Evolutionary conservation across 1,284 basidiomycete genomes (phyloP).

Genomic region (Vanrija pseudolonga): DNA sequence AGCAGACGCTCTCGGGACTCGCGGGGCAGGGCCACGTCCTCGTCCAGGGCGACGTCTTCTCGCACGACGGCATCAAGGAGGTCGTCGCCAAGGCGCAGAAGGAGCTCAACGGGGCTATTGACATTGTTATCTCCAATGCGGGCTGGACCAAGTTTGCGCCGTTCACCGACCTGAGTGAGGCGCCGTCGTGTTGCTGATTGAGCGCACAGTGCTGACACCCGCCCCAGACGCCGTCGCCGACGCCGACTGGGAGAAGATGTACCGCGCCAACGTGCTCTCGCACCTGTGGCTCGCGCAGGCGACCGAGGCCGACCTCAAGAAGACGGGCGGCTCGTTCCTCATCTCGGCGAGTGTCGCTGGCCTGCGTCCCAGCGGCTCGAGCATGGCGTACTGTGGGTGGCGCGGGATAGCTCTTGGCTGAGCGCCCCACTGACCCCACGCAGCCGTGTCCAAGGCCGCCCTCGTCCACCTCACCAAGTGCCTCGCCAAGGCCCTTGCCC

Average conservation of each 20-base stretch:
- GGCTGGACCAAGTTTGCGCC: conserved; percentile 23
- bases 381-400: conserved; percentile 15
- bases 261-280: conserved; percentile 21
- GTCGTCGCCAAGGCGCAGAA: conserved; percentile 12
- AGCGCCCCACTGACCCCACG: not conserved
- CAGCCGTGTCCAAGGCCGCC: conserved; percentile 25
- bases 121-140: conserved; percentile 22
- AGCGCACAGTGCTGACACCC: not conserved
- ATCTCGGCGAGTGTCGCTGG: conserved; percentile 22
- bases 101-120: conserved; percentile 18
- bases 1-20: conserved; percentile 14
- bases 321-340: conserved; percentile 19
- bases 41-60: conserved; percentile 25
- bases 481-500: conserved; percentile 22
- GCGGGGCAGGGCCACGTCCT: conserved; percentile 17
- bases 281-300: conserved; percentile 28
- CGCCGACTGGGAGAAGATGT: conserved; percentile 23
- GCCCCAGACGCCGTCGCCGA: conserved; percentile 19
- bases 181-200: conserved; percentile 5
- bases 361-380: conserved; percentile 20
- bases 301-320: conserved; percentile 16
- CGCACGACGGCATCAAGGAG: conserved; percentile 13
- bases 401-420: not conserved
- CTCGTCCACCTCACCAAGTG: conserved; percentile 21
- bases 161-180: conserved; percentile 22